Evolutionary conservation across 352 stramenopile genomes (phyloP).

Genomic region (Phytophthora crassamura): DNA sequence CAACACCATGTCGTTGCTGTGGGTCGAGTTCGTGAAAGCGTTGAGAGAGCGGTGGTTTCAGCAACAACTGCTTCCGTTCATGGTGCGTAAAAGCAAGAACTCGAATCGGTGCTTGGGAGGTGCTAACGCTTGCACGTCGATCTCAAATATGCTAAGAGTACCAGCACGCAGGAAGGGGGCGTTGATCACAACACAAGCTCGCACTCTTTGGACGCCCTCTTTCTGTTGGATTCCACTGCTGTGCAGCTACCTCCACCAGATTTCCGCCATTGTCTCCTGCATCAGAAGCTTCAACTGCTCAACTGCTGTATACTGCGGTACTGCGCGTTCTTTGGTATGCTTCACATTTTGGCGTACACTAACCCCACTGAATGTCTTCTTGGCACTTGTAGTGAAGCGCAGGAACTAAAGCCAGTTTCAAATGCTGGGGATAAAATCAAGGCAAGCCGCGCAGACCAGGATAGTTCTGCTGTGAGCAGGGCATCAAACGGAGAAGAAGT

Average conservation of each 20-base stretch:
- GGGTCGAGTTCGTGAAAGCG: conserved; percentile 86
- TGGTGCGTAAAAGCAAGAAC: conserved; percentile 43
- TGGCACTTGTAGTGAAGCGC: conserved; percentile 26
- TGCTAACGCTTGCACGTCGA: conserved; percentile 5
- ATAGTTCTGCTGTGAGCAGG: neutral
- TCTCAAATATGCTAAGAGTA: conserved; percentile 29
- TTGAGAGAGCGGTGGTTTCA: conserved; percentile 76
- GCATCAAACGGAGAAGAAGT: neutral
- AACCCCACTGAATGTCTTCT: no score
- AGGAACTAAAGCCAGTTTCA: conserved; percentile 30
- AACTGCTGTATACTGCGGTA: conserved; percentile 83
- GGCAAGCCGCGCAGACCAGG: neutral
- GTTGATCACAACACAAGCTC: conserved; percentile 40
- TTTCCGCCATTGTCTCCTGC: conserved; percentile 75
- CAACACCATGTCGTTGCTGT: conserved; percentile 79
- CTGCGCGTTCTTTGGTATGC: neutral
- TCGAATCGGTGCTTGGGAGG: no score
- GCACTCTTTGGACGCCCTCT: conserved; percentile 55
- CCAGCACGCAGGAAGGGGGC: conserved; percentile 30
- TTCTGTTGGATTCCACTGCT: conserved; percentile 57
- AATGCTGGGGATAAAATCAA: conserved; percentile 16
- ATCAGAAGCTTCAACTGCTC: conserved; percentile 84
- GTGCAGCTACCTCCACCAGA: conserved; percentile 64
- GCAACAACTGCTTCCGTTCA: conserved; percentile 71
- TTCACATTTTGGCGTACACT: neutral